These are phyloP conservation scores for Talaromyces stipitatus DNA, from an alignment of 495 filamentous ascomycete species.

Conservation along the genomic window DNA sequence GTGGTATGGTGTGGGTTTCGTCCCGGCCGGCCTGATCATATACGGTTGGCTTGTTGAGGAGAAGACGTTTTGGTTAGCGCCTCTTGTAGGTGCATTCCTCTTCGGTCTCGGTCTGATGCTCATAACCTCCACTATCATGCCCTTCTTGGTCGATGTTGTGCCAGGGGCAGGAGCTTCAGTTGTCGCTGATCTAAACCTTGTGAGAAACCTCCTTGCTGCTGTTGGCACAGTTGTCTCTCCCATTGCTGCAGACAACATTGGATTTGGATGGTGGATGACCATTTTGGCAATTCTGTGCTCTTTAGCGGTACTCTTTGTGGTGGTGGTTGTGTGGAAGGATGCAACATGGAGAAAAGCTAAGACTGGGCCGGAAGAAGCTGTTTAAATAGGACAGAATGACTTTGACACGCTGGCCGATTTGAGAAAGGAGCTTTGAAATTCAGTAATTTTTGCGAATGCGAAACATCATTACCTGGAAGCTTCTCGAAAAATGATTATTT, in stretches of 20 bases:
- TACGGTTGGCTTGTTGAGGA: constrained; percentile 9
- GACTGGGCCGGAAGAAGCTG: no score
- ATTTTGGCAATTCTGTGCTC: background rate
- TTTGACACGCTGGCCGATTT: no score
- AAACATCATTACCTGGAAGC: no score
- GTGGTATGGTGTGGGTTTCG: constrained; percentile 6
- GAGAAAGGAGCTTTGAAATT: no score
- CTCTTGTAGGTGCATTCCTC: background rate
- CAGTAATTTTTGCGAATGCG: no score
- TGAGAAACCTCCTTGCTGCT: background rate
- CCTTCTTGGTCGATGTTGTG: background rate
- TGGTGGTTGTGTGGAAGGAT: constrained; percentile 1
- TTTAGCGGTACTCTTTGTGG: background rate
- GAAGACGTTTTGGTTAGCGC: constrained; percentile 6
- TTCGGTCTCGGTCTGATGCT: background rate
- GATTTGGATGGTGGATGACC: constrained; percentile 2
- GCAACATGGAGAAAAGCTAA: no score
- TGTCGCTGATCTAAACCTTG: background rate
- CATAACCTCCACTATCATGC: background rate
- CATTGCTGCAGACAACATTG: background rate
- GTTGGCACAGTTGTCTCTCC: background rate
- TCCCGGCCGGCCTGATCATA: constrained; percentile 8
- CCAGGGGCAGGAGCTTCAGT: background rate
- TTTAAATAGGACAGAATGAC: no score
- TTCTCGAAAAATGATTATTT: no score